Percentiles rank a stretch among this genome's conserved stretches.
Conservation (phyloP, 306 rosid species). For the Begonia fuchsioides region DNA sequence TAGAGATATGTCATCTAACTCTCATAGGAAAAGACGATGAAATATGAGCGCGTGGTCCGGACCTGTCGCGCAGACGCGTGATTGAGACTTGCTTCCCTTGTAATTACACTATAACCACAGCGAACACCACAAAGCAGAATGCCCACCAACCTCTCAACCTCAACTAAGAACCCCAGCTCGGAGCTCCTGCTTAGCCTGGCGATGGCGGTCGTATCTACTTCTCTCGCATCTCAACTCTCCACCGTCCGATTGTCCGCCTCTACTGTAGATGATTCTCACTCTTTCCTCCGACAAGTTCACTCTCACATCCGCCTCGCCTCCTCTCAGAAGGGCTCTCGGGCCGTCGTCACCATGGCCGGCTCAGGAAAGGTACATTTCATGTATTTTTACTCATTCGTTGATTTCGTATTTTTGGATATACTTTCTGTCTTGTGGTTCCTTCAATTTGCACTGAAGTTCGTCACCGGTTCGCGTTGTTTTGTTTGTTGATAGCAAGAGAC, state of each 20-base stretch:
- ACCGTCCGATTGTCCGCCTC: slow-evolving; percentile 48
- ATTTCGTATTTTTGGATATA: no score
- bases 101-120: neutral
- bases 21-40: no score
- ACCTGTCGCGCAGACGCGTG: neutral
- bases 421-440: no score
- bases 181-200: neutral
- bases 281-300: slow-evolving; percentile 30
- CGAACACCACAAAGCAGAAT: slow-evolving; percentile 2
- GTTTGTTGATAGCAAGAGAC: no score
- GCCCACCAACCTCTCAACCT: neutral
- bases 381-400: neutral
- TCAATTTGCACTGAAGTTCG: no score
- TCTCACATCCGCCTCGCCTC: slow-evolving; percentile 51
- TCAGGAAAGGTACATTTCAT: slow-evolving; percentile 48
- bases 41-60: no score
- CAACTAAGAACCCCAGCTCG: slow-evolving; percentile 1
- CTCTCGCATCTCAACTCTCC: slow-evolving; percentile 61
- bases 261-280: slow-evolving; percentile 30
- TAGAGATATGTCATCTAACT: no score
- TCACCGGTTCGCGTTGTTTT: no score
- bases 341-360: slow-evolving; percentile 78
- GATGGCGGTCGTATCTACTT: slow-evolving; percentile 73
- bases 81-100: neutral
- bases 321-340: slow-evolving; percentile 45